A percentile compares a stretch with the other conserved stretches of the same genome.
phyloP scores from a whole-genome alignment of 768 basidiomycete genomes.

The Cytidiella melzeri region DNA sequence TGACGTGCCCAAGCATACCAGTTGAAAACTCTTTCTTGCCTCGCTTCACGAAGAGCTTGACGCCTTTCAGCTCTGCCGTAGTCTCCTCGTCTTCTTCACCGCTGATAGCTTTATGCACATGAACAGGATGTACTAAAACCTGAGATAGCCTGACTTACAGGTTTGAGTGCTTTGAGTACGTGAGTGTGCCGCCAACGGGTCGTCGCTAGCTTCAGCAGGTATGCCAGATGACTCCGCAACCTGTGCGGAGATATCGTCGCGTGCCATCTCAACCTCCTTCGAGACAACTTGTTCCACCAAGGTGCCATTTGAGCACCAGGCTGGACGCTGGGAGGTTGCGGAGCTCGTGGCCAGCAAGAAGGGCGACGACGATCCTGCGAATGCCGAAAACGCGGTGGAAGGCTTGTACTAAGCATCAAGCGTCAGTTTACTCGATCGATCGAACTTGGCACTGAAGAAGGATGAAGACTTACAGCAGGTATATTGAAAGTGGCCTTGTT shows the following conservation, averaged over 20 bases:
- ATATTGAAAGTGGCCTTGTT: too few relatives aligned
- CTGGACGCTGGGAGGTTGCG: slow-evolving; percentile 1
- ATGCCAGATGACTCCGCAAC: neutral
- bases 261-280: neutral
- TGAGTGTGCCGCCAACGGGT: slow-evolving; percentile 16
- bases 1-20: slow-evolving; percentile 56
- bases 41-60: slow-evolving; percentile 53
- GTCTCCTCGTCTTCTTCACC: slow-evolving; percentile 64
- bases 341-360: slow-evolving; percentile 9
- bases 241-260: neutral
- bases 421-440: too few relatives aligned
- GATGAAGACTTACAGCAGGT: too few relatives aligned
- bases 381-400: slow-evolving; percentile 20
- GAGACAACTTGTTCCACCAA: neutral
- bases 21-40: slow-evolving; percentile 49
- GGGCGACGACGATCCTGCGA: slow-evolving; percentile 14
- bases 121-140: neutral
- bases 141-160: slow-evolving; percentile 5
- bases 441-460: too few relatives aligned
- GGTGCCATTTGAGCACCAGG: slow-evolving; percentile 4
- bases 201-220: neutral
- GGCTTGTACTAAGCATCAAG: slow-evolving; percentile 18
- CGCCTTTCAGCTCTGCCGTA: slow-evolving; percentile 50
- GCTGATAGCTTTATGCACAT: slow-evolving; percentile 35
- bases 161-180: slow-evolving; percentile 11